Base-by-base conservation (phyloP, 2,329 filamentous ascomycete genomes). In the Penicillium sp. region DNA sequence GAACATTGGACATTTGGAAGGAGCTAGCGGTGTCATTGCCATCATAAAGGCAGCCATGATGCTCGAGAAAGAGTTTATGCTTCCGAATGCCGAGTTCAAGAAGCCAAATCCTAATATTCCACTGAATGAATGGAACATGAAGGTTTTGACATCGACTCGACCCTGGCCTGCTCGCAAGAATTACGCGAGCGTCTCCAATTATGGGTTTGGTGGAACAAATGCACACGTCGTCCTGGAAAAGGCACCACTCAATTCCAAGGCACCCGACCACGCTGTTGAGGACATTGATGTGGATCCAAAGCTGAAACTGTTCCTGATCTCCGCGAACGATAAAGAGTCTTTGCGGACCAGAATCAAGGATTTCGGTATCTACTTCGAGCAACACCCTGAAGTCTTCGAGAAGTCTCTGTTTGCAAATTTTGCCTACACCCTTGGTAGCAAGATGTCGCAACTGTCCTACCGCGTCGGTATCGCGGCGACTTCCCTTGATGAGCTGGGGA, bases 1-100 rank as follows among this genome's bases (percentile, higher is more conserved):
- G 6, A 65, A 68, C 43, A 39, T 88, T 24, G 70, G 70, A 2
- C 69, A 72, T 48, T 38, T 59, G 22, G 61, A 64, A 44, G 61
- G 61, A 21, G 56, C 60, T 1, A 72, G 48, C 59, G 71, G 55
- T 21, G 63, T 64, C 34, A 67, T 61, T n/a, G 59, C 67, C 11
- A 48, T 73, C 13, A 69, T 72, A 9, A 73, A 72, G 54, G 56
- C 61, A 3, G 58, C 62, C 9, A 56, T 69, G 58, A 60, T 66
- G 31, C 55, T 70, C 16, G 59, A 68, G 21, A 61, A 62, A n/a
- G 57, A 56, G 0, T 48, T 64, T 2, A 51, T 69, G n/a, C 59
- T 68, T 24, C 62, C 61, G 11, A 67, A 67, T 21, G 56, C 61
- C 11, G 58, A 62, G 29, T 70, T 69, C 45, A 50, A 64, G 18